Evolutionary conservation across 371 early-diverging fungal species (phyloP).

Genomic region (Mortierella sp.): DNA sequence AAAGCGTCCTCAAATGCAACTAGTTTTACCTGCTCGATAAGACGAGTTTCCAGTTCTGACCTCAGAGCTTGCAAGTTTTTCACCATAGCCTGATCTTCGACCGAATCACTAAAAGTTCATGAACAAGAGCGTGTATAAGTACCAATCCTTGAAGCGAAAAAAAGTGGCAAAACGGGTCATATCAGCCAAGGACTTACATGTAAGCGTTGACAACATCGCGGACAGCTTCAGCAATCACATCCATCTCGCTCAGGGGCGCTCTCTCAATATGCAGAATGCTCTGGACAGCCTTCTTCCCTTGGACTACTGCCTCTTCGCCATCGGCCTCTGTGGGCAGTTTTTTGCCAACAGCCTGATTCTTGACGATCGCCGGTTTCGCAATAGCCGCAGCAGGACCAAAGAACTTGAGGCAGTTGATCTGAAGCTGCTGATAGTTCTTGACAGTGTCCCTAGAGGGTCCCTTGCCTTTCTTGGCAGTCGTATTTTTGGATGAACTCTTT

Average conservation of each 20-base stretch:
- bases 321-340: slow-evolving; percentile 25
- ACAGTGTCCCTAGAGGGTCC: slow-evolving; percentile 30
- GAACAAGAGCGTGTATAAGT: neutral
- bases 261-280: slow-evolving; percentile 39
- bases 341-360: slow-evolving; percentile 20
- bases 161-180: neutral
- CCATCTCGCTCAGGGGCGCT: slow-evolving; percentile 54
- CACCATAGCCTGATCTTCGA: slow-evolving; percentile 36
- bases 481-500: neutral
- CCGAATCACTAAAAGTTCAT: slow-evolving; percentile 21
- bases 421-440: slow-evolving; percentile 46
- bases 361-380: slow-evolving; percentile 33
- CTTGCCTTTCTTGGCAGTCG: neutral
- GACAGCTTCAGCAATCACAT: slow-evolving; percentile 55
- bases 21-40: slow-evolving; percentile 48
- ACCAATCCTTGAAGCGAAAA: neutral
- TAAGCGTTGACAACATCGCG: slow-evolving; percentile 40
- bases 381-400: slow-evolving; percentile 29
- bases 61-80: slow-evolving; percentile 31
- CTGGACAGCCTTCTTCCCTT: slow-evolving; percentile 23
- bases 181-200: slow-evolving; percentile 30
- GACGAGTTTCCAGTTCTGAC: slow-evolving; percentile 36
- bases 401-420: slow-evolving; percentile 53
- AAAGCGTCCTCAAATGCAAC: neutral
- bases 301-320: neutral